These are phyloP conservation scores for Exophiala phaeomuriformis DNA, from an alignment of 2,329 filamentous ascomycete genomes.

Conservation along the genomic window DNA sequence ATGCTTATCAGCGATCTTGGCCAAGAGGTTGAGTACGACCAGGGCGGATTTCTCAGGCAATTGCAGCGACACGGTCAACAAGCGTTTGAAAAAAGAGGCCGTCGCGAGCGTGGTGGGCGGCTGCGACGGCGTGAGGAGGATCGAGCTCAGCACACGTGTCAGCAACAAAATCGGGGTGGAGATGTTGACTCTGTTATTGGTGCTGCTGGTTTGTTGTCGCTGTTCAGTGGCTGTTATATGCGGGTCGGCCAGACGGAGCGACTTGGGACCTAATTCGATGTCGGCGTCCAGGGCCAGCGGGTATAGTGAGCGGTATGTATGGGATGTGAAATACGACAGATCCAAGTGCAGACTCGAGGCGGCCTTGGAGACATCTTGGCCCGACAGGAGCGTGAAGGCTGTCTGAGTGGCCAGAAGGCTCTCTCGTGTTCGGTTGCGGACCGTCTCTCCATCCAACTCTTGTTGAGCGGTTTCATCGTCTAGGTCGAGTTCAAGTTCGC, in stretches of 20 bases:
- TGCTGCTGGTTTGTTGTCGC: background rate
- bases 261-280: constrained; percentile 72
- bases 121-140: constrained; percentile 67
- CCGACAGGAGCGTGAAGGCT: constrained; percentile 89
- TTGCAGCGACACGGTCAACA: constrained; percentile 74
- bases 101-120: constrained; percentile 68
- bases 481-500: constrained; percentile 42
- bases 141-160: constrained; percentile 73
- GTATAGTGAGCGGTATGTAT: constrained; percentile 82
- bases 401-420: constrained; percentile 90
- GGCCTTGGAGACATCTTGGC: constrained; percentile 84
- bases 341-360: constrained; percentile 77
- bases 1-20: constrained; percentile 72
- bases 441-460: constrained; percentile 44
- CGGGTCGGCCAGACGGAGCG: constrained; percentile 63
- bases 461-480: constrained; percentile 38
- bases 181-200: constrained; percentile 72
- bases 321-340: constrained; percentile 87
- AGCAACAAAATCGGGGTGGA: constrained; percentile 91
- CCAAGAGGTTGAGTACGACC: constrained; percentile 69
- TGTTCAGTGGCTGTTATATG: constrained; percentile 33
- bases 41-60: constrained; percentile 82
- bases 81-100: constrained; percentile 88
- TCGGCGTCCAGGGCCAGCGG: constrained; percentile 73
- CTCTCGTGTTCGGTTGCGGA: constrained; percentile 73